Evolutionary conservation across 169 alveolate species (phyloP), one percentile per base, ranked within the genome.

Genomic region (Eimeria maxima): DNA sequence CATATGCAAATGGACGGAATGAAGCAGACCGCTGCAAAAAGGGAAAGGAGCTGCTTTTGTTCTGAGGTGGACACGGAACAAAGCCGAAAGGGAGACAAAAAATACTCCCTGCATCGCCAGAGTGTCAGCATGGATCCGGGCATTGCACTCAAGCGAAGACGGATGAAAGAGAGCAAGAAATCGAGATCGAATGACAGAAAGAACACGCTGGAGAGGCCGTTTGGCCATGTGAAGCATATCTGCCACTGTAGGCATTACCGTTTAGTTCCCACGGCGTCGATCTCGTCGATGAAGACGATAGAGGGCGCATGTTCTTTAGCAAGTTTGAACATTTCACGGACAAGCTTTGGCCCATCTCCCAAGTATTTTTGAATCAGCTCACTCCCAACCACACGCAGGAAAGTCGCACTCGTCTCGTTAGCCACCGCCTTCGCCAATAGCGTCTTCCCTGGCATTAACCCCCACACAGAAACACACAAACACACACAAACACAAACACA

Each of bases 271-370:
- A 99, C 99, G 27, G 99, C 99, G 97, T 99, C 99, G 95, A 99
- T 99, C 98, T 99, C 99, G 97, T 99, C 99, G 95, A 99, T 99
- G 97, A 99, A 99, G 55, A 99, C 99, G 90, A 99, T 99, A 57
- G 99, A 98, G 7, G 99, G 99, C 42, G 99, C 99, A 94, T 99
- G 99, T 86, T 99, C 99, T 96, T 99, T 99, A 0, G 99, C 99
- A 47, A 99, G 99, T 81, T 99, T 98, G 97, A 99, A 99, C 98
- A 99, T 98, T 96, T 99, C 99, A 83, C 99, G 98, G 29, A 99
- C 99, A 89, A 99, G 98, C 97, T 99, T 99, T 20, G 99, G 99
- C 3, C 99, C 97, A 96, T 98, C 99, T 63, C 99, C 99, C 65
- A 99, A 97, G 96, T 99, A 99, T 98, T 99, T 99, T 97, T 99